A percentile compares a stretch with the other conserved stretches of the same genome.
Evolutionary conservation across 305 asterid genomes (phyloP).

Genomic region (Plantago coronopus): DNA sequence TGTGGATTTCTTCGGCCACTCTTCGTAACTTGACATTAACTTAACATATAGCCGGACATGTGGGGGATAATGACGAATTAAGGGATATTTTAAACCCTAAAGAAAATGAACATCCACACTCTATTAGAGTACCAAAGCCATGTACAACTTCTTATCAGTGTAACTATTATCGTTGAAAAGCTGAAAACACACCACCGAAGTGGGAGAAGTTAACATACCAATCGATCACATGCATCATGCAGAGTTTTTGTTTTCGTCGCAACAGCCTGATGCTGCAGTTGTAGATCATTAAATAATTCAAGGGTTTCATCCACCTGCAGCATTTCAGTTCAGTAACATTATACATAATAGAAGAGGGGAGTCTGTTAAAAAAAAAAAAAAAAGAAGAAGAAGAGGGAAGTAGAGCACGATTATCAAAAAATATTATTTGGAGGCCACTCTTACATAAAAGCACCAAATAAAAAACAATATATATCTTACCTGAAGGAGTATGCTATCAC

Average conservation of each 20-base stretch:
- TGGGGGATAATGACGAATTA: slow-evolving; percentile 11
- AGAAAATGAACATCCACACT: slow-evolving; percentile 11
- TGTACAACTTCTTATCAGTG: slow-evolving; percentile 12
- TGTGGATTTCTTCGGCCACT: slow-evolving; percentile 4
- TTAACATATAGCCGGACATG: slow-evolving; percentile 10
- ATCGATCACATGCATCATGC: slow-evolving; percentile 97
- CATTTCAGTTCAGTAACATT: slow-evolving; percentile 21
- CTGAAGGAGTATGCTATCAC: slow-evolving; percentile 89
- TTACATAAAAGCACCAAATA: slow-evolving; percentile 12
- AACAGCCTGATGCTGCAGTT: slow-evolving; percentile 93
- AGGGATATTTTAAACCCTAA: slow-evolving; percentile 1
- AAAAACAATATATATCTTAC: slow-evolving; percentile 33
- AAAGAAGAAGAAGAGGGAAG: slow-evolving; percentile 16
- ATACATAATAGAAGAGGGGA: slow-evolving; percentile 19
- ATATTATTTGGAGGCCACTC: slow-evolving; percentile 11
- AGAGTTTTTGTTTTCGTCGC: slow-evolving; percentile 94
- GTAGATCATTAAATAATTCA: slow-evolving; percentile 80
- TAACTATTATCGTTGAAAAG: slow-evolving; percentile 5
- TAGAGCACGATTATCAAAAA: slow-evolving; percentile 20
- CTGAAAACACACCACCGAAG: background rate
- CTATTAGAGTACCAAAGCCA: slow-evolving; percentile 15
- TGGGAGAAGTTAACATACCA: slow-evolving; percentile 44
- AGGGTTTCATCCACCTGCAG: slow-evolving; percentile 95
- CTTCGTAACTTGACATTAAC: slow-evolving; percentile 10
- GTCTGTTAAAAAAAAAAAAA: too few species aligned